These are phyloP conservation scores for Sclerotinia subarctica DNA, from an alignment of 2,329 filamentous ascomycete genomes.

Conservation along the genomic window DNA sequence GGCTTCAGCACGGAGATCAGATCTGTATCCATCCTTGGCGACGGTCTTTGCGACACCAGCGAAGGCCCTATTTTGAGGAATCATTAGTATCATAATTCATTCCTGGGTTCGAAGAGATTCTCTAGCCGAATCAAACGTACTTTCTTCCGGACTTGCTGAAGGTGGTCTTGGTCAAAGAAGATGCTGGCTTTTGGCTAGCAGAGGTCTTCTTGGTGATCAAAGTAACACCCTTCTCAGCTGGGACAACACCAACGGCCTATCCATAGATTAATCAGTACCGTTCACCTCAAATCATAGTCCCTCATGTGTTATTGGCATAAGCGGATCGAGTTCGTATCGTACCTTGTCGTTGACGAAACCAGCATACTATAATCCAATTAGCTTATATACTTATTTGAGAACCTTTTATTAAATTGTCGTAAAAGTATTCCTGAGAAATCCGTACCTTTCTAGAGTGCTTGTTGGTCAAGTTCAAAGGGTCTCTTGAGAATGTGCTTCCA, in stretches of 20 bases:
- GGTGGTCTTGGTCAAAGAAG: slow-evolving; percentile 60
- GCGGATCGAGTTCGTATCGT: slow-evolving; percentile 38
- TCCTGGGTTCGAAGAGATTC: background rate
- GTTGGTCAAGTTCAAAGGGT: slow-evolving; percentile 92
- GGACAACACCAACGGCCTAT: slow-evolving; percentile 74
- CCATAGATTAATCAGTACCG: slow-evolving; percentile 26
- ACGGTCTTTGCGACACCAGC: slow-evolving; percentile 78
- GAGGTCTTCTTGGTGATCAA: slow-evolving; percentile 82
- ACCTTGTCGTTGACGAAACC: slow-evolving; percentile 95
- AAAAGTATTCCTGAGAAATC: slow-evolving; percentile 14
- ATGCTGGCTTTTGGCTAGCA: slow-evolving; percentile 69
- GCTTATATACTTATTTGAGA: background rate
- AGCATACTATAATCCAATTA: slow-evolving; percentile 62
- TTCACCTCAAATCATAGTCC: slow-evolving; percentile 10
- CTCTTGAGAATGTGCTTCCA: slow-evolving; percentile 86
- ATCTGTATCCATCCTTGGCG: slow-evolving; percentile 82
- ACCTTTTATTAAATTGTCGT: background rate
- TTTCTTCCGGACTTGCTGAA: slow-evolving; percentile 77
- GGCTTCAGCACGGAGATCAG: slow-evolving; percentile 72
- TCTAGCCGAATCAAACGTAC: slow-evolving; percentile 50
- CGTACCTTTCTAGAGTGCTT: slow-evolving; percentile 84
- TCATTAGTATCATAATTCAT: background rate
- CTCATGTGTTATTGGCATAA: background rate
- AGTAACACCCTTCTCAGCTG: slow-evolving; percentile 72
- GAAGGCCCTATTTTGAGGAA: slow-evolving; percentile 64